Conservation (phyloP, 2,329 filamentous ascomycete genomes). For the Epichloe coenophiala region DNA sequence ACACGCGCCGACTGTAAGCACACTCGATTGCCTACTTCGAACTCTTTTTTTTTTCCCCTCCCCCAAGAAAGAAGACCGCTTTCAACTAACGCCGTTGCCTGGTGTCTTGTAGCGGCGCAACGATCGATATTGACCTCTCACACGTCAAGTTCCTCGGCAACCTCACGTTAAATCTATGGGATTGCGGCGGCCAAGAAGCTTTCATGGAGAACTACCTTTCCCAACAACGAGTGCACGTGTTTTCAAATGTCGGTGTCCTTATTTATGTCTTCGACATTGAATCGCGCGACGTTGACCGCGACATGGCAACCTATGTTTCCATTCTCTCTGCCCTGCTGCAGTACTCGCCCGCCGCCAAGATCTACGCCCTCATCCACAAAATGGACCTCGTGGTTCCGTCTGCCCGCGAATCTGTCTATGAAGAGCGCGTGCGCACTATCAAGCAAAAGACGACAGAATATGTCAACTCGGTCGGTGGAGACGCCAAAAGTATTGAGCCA, state of each 20-base stretch:
- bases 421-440: constrained; percentile 68
- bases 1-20: constrained; percentile 66
- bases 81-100: not conserved
- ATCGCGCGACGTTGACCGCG: constrained; percentile 83
- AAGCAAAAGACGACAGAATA: constrained; percentile 55
- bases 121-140: constrained; percentile 95
- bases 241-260: constrained; percentile 87
- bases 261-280: constrained; percentile 99
- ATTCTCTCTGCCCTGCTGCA: constrained; percentile 83
- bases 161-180: constrained; percentile 93
- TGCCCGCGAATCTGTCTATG: constrained; percentile 68
- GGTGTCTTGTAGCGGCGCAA: constrained; percentile 51
- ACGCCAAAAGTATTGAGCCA: constrained; percentile 41
- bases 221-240: constrained; percentile 90
- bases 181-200: constrained; percentile 95
- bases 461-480: constrained; percentile 22
- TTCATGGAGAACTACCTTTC: constrained; percentile 98
- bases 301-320: constrained; percentile 81
- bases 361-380: constrained; percentile 96
- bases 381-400: constrained; percentile 87
- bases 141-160: constrained; percentile 99
- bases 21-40: not conserved
- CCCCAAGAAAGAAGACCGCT: not conserved
- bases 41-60: not conserved
- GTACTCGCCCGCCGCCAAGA: constrained; percentile 65